Evolutionary conservation across 768 basidiomycete genomes (phyloP).

Genomic region (Russula foetens): DNA sequence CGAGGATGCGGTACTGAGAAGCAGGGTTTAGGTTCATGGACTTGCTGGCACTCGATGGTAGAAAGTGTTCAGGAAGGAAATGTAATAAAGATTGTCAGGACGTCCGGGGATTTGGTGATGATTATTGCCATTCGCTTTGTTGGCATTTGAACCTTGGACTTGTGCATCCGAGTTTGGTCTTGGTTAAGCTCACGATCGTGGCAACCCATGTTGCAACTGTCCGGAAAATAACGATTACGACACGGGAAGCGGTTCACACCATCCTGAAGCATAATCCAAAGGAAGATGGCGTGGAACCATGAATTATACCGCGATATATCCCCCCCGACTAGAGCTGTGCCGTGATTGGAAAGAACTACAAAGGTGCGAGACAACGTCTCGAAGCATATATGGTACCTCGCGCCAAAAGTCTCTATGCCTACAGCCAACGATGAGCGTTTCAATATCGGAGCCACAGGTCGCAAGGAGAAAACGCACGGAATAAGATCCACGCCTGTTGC

Average conservation of each 20-base stretch:
- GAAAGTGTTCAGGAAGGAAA: neutral
- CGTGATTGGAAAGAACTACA: constrained; percentile 66
- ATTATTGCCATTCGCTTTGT: neutral
- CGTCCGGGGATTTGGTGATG: too few relatives aligned
- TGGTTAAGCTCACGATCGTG: neutral
- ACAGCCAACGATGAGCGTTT: constrained; percentile 2
- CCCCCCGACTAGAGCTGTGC: constrained; percentile 54
- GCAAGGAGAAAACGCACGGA: constrained; percentile 48
- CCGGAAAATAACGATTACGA: neutral
- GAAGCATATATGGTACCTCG: constrained; percentile 81
- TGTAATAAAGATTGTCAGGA: neutral
- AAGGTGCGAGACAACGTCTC: constrained; percentile 68
- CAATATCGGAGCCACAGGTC: neutral
- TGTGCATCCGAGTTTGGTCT: neutral
- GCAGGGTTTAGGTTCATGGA: neutral
- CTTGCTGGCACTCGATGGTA: neutral
- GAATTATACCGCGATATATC: constrained; percentile 58
- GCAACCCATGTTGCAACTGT: neutral
- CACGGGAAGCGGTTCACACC: neutral
- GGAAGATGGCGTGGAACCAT: neutral
- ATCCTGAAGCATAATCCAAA: neutral
- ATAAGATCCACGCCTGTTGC: constrained; percentile 76
- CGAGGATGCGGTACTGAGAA: neutral
- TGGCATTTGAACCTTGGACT: neutral
- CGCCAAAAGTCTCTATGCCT: constrained; percentile 89